Evolutionary conservation across 495 filamentous ascomycete genomes (phyloP).

Genomic region (Penicillium cosmopolitanum): DNA sequence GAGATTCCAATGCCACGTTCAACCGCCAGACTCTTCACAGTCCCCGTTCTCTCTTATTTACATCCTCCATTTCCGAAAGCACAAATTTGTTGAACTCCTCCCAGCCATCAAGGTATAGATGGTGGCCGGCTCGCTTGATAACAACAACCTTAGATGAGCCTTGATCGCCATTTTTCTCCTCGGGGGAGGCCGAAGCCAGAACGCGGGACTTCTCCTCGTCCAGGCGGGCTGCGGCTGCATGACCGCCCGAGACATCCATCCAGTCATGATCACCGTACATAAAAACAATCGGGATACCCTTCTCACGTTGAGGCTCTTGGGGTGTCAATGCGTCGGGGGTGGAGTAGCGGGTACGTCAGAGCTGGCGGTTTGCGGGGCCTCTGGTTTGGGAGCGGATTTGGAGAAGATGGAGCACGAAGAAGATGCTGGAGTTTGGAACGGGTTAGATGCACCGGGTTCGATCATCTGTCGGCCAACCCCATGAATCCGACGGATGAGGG

Average conservation of each 20-base stretch:
- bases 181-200: slow-evolving; percentile 60
- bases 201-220: slow-evolving; percentile 64
- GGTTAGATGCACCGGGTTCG: slow-evolving; percentile 22
- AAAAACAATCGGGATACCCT: slow-evolving; percentile 81
- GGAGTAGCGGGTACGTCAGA: slow-evolving; percentile 12
- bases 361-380: slow-evolving; percentile 12
- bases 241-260: slow-evolving; percentile 94
- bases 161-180: slow-evolving; percentile 72
- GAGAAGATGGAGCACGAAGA: slow-evolving; percentile 23
- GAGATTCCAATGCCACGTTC: neutral
- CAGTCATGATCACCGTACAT: slow-evolving; percentile 98
- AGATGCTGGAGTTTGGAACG: slow-evolving; percentile 2
- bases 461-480: slow-evolving; percentile 76
- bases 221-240: slow-evolving; percentile 78
- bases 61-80: slow-evolving; percentile 77
- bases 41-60: slow-evolving; percentile 46
- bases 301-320: slow-evolving; percentile 56
- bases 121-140: slow-evolving; percentile 83
- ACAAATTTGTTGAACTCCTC: slow-evolving; percentile 87
- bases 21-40: slow-evolving; percentile 1
- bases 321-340: slow-evolving; percentile 3
- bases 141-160: slow-evolving; percentile 85
- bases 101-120: slow-evolving; percentile 88
- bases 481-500: slow-evolving; percentile 82
- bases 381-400: slow-evolving; percentile 11